Conservation (phyloP, 2,329 filamentous ascomycete species). For the Drechslera avenae region DNA sequence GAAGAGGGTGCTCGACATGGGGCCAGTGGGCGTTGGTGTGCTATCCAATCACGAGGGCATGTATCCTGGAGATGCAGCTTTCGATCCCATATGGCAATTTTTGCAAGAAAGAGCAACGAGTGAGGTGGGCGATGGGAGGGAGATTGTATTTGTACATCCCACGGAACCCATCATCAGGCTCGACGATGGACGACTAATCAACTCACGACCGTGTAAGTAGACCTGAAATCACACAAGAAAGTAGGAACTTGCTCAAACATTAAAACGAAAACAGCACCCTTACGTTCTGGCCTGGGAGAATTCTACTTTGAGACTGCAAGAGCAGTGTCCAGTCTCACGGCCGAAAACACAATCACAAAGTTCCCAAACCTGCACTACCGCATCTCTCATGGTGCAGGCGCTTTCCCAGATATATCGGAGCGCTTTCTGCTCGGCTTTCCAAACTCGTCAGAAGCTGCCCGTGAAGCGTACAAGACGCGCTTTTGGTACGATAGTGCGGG, state of each 20-base stretch:
- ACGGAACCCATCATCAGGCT: conserved; percentile 42
- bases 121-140: conserved; percentile 17
- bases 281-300: conserved; percentile 43
- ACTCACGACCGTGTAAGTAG: conserved; percentile 42
- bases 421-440: conserved; percentile 44
- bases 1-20: conserved; percentile 31
- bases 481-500: conserved; percentile 49
- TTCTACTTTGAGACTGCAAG: conserved; percentile 48
- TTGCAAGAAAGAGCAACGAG: conserved; percentile 25
- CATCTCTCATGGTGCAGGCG: conserved; percentile 44
- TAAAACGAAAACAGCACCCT: conserved; percentile 30
- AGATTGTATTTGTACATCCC: conserved; percentile 45
- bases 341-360: conserved; percentile 32
- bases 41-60: conserved; percentile 44
- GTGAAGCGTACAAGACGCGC: conserved; percentile 36
- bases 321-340: conserved; percentile 43
- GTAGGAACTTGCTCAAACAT: no score
- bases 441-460: conserved; percentile 26
- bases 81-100: conserved; percentile 36
- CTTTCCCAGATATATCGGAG: conserved; percentile 44
- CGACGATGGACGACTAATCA: conserved; percentile 32
- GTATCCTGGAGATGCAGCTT: conserved; percentile 38
- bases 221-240: no score
- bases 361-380: conserved; percentile 43
- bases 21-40: conserved; percentile 39